A percentile compares a stretch with the other conserved stretches of the same genome.
phyloP scores from a whole-genome alignment of 176 grass and related monocot genomes.

The Thinopyrum elongatum region DNA sequence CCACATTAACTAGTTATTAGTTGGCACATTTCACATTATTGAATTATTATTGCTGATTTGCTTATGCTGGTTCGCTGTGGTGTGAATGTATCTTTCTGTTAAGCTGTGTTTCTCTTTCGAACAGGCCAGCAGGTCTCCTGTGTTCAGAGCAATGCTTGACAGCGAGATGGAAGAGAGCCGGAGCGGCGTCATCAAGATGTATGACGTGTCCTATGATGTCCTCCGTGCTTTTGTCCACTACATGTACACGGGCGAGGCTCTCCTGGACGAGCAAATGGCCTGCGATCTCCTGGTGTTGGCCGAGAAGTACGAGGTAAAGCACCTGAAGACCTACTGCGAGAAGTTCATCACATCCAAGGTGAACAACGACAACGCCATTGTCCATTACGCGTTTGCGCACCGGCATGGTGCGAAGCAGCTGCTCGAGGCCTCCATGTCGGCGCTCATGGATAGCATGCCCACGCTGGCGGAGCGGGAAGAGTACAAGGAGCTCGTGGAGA shows the following conservation, averaged over 20 bases:
- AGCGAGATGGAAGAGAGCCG: constrained; percentile 96
- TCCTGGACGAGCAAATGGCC: constrained; percentile 74
- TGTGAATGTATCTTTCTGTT: neutral
- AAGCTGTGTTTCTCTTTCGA: neutral
- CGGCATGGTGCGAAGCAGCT: constrained; percentile 77
- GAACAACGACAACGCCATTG: constrained; percentile 72
- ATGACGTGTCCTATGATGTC: constrained; percentile 67
- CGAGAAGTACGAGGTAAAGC: constrained; percentile 93
- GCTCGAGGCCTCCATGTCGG: constrained; percentile 65
- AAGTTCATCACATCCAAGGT: constrained; percentile 92
- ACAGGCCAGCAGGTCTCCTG: constrained; percentile 88
- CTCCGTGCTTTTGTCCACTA: constrained; percentile 81
- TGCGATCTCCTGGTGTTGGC: constrained; percentile 78
- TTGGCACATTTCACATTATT: neutral
- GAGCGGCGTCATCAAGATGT: constrained; percentile 87
- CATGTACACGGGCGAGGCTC: constrained; percentile 75
- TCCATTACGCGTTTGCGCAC: constrained; percentile 71
- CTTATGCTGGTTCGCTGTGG: neutral
- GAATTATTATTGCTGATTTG: neutral
- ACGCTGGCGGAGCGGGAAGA: constrained; percentile 66
- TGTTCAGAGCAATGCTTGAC: constrained; percentile 96
- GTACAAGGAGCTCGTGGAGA: constrained; percentile 89
- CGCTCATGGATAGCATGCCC: constrained; percentile 76
- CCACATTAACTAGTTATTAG: neutral
- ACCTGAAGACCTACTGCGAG: constrained; percentile 77